Percentiles rank a stretch among this genome's conserved stretches.
These are phyloP conservation scores for Naganishia onofrii DNA, from an alignment of 768 basidiomycete genomes.

Conservation along the genomic window DNA sequence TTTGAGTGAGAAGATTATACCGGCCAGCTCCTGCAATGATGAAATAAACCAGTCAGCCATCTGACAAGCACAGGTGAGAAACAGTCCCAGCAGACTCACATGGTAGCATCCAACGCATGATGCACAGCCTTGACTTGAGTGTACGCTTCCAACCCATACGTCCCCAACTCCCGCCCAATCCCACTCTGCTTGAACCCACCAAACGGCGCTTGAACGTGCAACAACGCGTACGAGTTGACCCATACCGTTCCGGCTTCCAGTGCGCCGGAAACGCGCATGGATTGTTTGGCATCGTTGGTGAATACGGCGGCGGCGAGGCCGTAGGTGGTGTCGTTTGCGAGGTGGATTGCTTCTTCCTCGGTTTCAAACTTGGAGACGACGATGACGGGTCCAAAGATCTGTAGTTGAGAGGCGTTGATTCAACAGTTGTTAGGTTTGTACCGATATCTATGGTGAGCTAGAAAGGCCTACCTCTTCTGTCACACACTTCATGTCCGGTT, in stretches of 20 bases:
- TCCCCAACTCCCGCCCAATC: slow-evolving; percentile 75
- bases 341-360: slow-evolving; percentile 76
- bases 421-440: too few relatives aligned
- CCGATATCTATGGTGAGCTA: background rate
- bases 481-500: slow-evolving; percentile 71
- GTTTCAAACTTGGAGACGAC: slow-evolving; percentile 75
- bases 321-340: slow-evolving; percentile 82
- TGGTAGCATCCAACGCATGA: slow-evolving; percentile 45
- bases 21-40: slow-evolving; percentile 17
- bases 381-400: slow-evolving; percentile 96
- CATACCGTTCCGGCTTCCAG: slow-evolving; percentile 78
- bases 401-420: slow-evolving; percentile 36
- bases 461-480: slow-evolving; percentile 62
- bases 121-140: slow-evolving; percentile 70
- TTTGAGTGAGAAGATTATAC: background rate
- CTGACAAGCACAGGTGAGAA: background rate
- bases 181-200: slow-evolving; percentile 83
- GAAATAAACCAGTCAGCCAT: background rate
- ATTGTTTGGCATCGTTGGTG: slow-evolving; percentile 71
- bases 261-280: slow-evolving; percentile 66
- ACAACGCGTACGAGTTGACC: slow-evolving; percentile 67
- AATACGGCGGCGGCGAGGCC: slow-evolving; percentile 89
- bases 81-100: background rate
- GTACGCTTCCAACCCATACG: slow-evolving; percentile 66
- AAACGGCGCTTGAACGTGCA: slow-evolving; percentile 82